Base-by-base conservation (phyloP, 129 eudicot species). In the Artemisia argyi region DNA sequence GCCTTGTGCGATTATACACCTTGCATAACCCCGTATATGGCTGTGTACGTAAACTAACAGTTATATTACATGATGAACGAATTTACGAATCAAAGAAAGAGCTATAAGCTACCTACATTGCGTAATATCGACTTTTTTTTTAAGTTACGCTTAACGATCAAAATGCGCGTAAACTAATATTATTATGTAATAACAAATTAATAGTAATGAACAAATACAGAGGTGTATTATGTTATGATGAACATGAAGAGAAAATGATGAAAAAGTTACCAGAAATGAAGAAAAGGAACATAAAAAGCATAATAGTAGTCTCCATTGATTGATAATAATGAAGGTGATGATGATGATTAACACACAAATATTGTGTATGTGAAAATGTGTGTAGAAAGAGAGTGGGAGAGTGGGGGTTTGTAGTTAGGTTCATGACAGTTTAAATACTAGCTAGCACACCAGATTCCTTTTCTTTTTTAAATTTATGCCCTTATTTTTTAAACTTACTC, bases 321-420 rank as follows among this genome's bases (percentile, higher is more conserved):
- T 49, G 69, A 73, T 24, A 72, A 22, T 32, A 47, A 50, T 8
- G 72, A 19, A 3, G 71, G 32, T 5, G 78, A 77, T 35, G 70
- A 30, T 51, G 66, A 50, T 0, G 5, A 61, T 10, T 30, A 26
- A 44, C 81, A 77, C 59, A 59, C 57, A 53, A 47, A 77, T 58
- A 63, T 70, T 77, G 76, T 76, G 80, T 76, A 44, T 44, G 5
- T 57, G 12, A 3, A 8, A 20, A 60, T 60, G 16, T 11, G 51
- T 50, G 75, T 77, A 69, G 71, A 76, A 52, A 32, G 75, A 58
- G 47, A 68, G 58, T 62, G 75, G 74, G 63, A 76, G 68, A 32
- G 76, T 71, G 76, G 65, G 73, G 60, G 71, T 14, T 70, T 53
- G 53, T 22, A 30, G 32, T 78, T 70, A 71, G 76, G 61, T 76